Evolutionary conservation across 345 rosid species (phyloP).

Genomic region (Salix exigua): DNA sequence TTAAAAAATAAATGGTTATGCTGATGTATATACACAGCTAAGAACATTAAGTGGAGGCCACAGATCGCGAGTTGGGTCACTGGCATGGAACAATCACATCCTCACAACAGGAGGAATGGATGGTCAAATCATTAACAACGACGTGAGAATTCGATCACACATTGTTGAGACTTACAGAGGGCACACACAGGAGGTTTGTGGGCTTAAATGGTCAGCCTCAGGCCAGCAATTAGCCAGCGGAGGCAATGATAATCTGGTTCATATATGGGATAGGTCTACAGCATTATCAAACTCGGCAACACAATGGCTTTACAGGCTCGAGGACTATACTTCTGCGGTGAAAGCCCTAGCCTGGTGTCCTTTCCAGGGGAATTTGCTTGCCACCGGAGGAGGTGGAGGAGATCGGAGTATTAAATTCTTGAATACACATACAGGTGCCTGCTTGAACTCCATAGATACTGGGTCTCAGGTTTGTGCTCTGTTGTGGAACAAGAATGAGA

Average conservation of each 20-base stretch:
- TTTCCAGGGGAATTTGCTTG: constrained; percentile 46
- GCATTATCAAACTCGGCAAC: constrained; percentile 37
- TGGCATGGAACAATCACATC: constrained; percentile 24
- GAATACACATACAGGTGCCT: constrained; percentile 21
- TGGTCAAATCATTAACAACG: constrained; percentile 5
- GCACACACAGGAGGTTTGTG: not conserved
- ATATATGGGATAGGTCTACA: constrained; percentile 55
- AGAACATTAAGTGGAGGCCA: constrained; percentile 10
- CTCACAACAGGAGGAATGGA: constrained; percentile 15
- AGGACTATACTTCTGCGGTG: constrained; percentile 47
- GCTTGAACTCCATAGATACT: constrained; percentile 26
- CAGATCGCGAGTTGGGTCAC: not conserved
- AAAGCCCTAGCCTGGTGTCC: constrained; percentile 64
- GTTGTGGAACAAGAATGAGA: constrained; percentile 48
- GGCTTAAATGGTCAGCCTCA: constrained; percentile 5
- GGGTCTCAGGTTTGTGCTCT: constrained; percentile 47
- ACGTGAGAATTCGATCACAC: constrained; percentile 3
- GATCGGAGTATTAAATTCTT: constrained; percentile 19
- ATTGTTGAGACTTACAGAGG: constrained; percentile 4
- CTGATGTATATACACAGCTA: not conserved
- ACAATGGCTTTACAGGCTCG: constrained; percentile 47
- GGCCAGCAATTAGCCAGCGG: constrained; percentile 10
- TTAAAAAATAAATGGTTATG: not conserved
- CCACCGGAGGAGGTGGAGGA: constrained; percentile 24
- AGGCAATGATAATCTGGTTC: constrained; percentile 43